phyloP scores from a whole-genome alignment of 2,329 filamentous ascomycete species.

The Claviceps fusiformis region DNA sequence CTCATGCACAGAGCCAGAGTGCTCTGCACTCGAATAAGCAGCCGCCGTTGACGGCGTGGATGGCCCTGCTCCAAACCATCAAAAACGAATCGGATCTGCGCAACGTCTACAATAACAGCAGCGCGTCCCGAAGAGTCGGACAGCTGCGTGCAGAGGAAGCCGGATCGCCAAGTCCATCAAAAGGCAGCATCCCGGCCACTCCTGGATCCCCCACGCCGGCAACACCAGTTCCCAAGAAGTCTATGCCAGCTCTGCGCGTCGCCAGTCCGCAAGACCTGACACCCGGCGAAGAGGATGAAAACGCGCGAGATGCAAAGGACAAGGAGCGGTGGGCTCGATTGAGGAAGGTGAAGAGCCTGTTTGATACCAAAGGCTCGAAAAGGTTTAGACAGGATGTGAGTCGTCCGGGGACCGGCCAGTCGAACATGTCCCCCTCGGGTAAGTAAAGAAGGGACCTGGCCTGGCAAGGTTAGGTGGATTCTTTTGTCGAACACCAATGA shows the following conservation, averaged over 20 bases:
- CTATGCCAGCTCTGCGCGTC: slow-evolving; percentile 3
- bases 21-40: slow-evolving; percentile 20
- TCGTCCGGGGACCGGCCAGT: slow-evolving; percentile 28
- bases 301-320: slow-evolving; percentile 42
- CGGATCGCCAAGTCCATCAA: neutral
- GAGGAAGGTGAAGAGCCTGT: slow-evolving; percentile 56
- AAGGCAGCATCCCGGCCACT: neutral
- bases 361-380: slow-evolving; percentile 50
- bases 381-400: slow-evolving; percentile 31
- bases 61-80: slow-evolving; percentile 38
- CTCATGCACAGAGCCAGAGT: slow-evolving; percentile 39
- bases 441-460: neutral
- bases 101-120: slow-evolving; percentile 16
- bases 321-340: slow-evolving; percentile 62
- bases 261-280: slow-evolving; percentile 6
- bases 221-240: slow-evolving; percentile 4
- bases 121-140: slow-evolving; percentile 15
- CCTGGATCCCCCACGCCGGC: slow-evolving; percentile 9
- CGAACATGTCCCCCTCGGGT: slow-evolving; percentile 7
- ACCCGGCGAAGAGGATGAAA: slow-evolving; percentile 28
- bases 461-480: neutral
- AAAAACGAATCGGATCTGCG: slow-evolving; percentile 45
- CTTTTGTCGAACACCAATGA: neutral
- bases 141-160: neutral
- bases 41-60: slow-evolving; percentile 37